A percentile compares a stretch with the other conserved stretches of the same genome.
Evolutionary conservation across 148 eudicot genomes (phyloP).

Genomic region (Oxyria digyna): DNA sequence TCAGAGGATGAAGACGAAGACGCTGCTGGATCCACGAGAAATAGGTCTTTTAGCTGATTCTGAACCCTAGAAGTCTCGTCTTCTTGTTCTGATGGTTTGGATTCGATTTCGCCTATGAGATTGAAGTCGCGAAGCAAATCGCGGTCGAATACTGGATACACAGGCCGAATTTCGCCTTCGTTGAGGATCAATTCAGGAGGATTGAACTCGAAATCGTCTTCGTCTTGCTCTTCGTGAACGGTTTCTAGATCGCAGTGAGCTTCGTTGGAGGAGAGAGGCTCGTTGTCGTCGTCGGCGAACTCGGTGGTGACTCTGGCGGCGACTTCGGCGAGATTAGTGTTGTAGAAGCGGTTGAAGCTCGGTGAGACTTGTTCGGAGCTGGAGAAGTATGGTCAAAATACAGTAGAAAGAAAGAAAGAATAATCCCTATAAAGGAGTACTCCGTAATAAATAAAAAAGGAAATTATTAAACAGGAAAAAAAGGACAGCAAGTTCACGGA

Average conservation of each 20-base stretch:
- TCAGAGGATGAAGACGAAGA: conserved; percentile 11
- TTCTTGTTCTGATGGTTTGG: neutral
- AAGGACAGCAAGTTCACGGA: too few relatives aligned
- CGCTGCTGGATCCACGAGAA: neutral
- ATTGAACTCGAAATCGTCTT: conserved; percentile 4
- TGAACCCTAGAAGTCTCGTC: neutral
- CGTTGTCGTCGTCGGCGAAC: neutral
- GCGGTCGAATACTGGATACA: conserved; percentile 3
- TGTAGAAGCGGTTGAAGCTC: conserved; percentile 3
- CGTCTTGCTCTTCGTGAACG: neutral
- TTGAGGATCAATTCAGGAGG: neutral
- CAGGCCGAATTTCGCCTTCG: neutral
- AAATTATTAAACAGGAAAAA: too few relatives aligned
- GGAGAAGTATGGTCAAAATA: too few relatives aligned
- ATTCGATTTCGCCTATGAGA: neutral
- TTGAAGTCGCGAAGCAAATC: neutral
- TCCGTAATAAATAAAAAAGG: too few relatives aligned
- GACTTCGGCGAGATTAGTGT: neutral
- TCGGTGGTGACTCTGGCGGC: conserved; percentile 7
- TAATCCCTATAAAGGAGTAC: too few relatives aligned
- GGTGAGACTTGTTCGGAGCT: too few relatives aligned
- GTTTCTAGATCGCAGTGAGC: neutral
- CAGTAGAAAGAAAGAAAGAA: too few relatives aligned
- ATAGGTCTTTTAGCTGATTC: neutral
- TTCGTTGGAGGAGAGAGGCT: neutral